Percentiles rank a stretch among this genome's conserved stretches.
These are phyloP conservation scores for Globisporangium uncinulatum DNA, from an alignment of 352 stramenopile species.

Conservation along the genomic window DNA sequence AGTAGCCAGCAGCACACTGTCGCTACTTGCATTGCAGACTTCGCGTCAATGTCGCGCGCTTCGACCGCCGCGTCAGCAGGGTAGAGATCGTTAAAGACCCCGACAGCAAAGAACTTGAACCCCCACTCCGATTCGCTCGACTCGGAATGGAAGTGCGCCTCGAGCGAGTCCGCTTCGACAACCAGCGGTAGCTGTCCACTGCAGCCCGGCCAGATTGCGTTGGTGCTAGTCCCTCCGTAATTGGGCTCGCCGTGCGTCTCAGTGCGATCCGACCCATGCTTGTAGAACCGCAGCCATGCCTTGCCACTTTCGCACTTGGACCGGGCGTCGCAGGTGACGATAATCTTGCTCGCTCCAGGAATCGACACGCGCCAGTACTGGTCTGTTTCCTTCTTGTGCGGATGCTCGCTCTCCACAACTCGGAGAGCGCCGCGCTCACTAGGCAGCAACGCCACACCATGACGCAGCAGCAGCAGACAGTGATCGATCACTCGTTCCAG, in stretches of 20 bases:
- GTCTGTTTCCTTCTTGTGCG: slow-evolving; percentile 63
- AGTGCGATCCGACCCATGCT: slow-evolving; percentile 33
- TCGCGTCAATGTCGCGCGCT: neutral
- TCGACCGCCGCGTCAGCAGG: slow-evolving; percentile 1
- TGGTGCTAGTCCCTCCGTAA: slow-evolving; percentile 57
- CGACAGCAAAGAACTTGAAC: slow-evolving; percentile 79
- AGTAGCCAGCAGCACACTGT: slow-evolving; percentile 37
- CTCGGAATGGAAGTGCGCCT: slow-evolving; percentile 83
- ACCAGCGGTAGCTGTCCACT: slow-evolving; percentile 54
- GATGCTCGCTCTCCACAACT: slow-evolving; percentile 63
- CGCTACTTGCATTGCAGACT: slow-evolving; percentile 21
- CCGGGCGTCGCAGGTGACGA: slow-evolving; percentile 62
- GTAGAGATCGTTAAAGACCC: slow-evolving; percentile 37
- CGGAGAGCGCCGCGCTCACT: slow-evolving; percentile 37
- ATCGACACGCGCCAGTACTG: slow-evolving; percentile 67
- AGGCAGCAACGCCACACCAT: slow-evolving; percentile 22
- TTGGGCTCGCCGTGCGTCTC: slow-evolving; percentile 45
- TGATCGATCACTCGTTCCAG: slow-evolving; percentile 3
- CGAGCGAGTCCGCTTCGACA: slow-evolving; percentile 63
- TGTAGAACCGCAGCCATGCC: slow-evolving; percentile 75
- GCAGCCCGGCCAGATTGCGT: slow-evolving; percentile 78
- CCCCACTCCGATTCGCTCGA: slow-evolving; percentile 86
- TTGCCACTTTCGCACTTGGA: slow-evolving; percentile 62
- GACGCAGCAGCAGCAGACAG: slow-evolving; percentile 31
- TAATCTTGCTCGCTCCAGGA: slow-evolving; percentile 55